Percentiles rank a stretch among this genome's conserved stretches.
These are phyloP conservation scores for Phoenix roebelenii DNA, from an alignment of 176 grass and related monocot genomes.

Conservation along the genomic window DNA sequence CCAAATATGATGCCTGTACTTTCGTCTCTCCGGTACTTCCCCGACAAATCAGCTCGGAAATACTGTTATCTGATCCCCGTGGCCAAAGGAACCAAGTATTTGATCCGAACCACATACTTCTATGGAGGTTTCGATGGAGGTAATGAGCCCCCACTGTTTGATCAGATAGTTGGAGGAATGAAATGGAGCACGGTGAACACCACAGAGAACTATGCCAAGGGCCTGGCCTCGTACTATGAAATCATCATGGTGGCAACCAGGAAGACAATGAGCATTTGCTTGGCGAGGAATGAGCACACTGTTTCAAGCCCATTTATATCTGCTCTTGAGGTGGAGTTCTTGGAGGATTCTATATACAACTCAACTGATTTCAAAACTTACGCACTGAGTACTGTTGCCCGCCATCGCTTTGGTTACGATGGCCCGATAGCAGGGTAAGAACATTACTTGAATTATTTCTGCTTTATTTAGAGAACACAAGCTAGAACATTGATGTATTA, in stretches of 20 bases:
- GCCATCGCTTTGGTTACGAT: conserved; percentile 58
- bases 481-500: no score
- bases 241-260: conserved; percentile 31
- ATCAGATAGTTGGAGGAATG: conserved; percentile 70
- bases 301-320: conserved; percentile 73
- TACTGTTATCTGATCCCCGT: conserved; percentile 66
- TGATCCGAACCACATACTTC: conserved; percentile 73
- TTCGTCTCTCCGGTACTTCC: conserved; percentile 63
- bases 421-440: conserved; percentile 35
- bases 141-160: conserved; percentile 41
- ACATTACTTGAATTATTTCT: no score
- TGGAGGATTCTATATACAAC: conserved; percentile 60
- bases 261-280: conserved; percentile 50
- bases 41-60: conserved; percentile 38
- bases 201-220: conserved; percentile 29
- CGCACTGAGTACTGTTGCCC: conserved; percentile 57
- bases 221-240: conserved; percentile 69
- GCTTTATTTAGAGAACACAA: no score
- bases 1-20: conserved; percentile 25
- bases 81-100: conserved; percentile 27
- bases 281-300: conserved; percentile 48
- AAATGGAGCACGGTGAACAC: conserved; percentile 75
- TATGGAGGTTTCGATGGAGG: conserved; percentile 80
- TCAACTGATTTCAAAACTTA: conserved; percentile 43
- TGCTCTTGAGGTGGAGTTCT: conserved; percentile 57